Percentiles rank a stretch among this genome's conserved stretches.
phyloP scores from a whole-genome alignment of 2,329 filamentous ascomycete genomes.

The Septoria petroselini region DNA sequence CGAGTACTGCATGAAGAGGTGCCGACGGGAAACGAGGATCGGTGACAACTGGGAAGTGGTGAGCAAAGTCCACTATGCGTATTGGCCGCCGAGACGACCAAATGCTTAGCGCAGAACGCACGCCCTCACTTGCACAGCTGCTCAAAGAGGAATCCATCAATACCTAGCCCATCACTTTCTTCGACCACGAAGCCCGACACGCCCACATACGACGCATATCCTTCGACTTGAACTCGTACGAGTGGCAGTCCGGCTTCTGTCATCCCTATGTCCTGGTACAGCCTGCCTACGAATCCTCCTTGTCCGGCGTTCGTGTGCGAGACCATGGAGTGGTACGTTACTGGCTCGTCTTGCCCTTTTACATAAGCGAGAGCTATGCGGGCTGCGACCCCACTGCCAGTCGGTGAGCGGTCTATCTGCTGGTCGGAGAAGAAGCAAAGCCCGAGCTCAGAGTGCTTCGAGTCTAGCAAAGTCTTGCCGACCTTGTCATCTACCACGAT shows the following conservation, averaged over 20 bases:
- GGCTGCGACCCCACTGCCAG: slow-evolving; percentile 36
- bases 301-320: slow-evolving; percentile 16
- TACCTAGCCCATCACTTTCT: slow-evolving; percentile 14
- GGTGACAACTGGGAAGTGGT: slow-evolving; percentile 8
- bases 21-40: slow-evolving; percentile 4
- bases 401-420: slow-evolving; percentile 47
- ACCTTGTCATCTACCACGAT: slow-evolving; percentile 39
- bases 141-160: slow-evolving; percentile 20
- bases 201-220: slow-evolving; percentile 19
- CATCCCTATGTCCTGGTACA: slow-evolving; percentile 6
- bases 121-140: slow-evolving; percentile 1
- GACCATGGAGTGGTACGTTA: slow-evolving; percentile 23
- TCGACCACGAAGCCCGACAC: slow-evolving; percentile 18
- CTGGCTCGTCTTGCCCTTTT: slow-evolving; percentile 11
- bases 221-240: slow-evolving; percentile 16
- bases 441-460: slow-evolving; percentile 42
- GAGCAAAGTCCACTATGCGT: slow-evolving; percentile 10
- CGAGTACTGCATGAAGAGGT: slow-evolving; percentile 10
- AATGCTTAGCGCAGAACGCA: neutral
- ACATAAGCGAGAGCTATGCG: slow-evolving; percentile 32
- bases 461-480: slow-evolving; percentile 19
- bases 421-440: slow-evolving; percentile 41
- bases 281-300: slow-evolving; percentile 20
- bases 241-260: slow-evolving; percentile 8
- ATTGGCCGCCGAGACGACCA: slow-evolving; percentile 9